Evolutionary conservation across 129 eudicot genomes (phyloP).

Genomic region (Sambucus nigra): DNA sequence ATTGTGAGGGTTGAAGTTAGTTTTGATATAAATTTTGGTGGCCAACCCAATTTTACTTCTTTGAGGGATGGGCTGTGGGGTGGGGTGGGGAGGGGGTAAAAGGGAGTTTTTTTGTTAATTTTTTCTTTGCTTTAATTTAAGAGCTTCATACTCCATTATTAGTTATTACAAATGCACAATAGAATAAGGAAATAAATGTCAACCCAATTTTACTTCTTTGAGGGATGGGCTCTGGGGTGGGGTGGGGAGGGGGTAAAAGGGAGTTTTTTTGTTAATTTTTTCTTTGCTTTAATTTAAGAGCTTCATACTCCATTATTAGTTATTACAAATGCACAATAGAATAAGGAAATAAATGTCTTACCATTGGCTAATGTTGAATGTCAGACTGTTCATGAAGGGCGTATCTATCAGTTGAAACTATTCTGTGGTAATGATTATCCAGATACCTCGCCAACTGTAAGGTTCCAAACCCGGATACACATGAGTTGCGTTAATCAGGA

Average conservation of each 20-base stretch:
- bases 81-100: too few relatives aligned
- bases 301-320: not conserved
- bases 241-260: too few relatives aligned
- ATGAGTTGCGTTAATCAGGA: constrained; percentile 48
- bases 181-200: not conserved
- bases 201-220: too few relatives aligned
- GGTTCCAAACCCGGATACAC: constrained; percentile 46
- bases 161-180: not conserved
- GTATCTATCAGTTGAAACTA: constrained; percentile 53
- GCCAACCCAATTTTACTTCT: too few relatives aligned
- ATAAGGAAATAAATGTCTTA: not conserved
- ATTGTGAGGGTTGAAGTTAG: too few relatives aligned
- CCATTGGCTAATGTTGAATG: constrained; percentile 2
- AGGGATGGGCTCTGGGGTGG: too few relatives aligned
- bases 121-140: not conserved
- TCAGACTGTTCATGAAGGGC: constrained; percentile 78
- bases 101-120: not conserved
- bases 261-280: not conserved
- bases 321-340: not conserved
- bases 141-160: not conserved
- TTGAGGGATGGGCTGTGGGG: too few relatives aligned
- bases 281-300: not conserved
- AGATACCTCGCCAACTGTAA: constrained; percentile 41
- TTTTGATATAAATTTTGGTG: too few relatives aligned
- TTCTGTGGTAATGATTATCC: constrained; percentile 48